Evolutionary conservation across 2,329 filamentous ascomycete species (phyloP).

Genomic region (Parastagonospora avenae): DNA sequence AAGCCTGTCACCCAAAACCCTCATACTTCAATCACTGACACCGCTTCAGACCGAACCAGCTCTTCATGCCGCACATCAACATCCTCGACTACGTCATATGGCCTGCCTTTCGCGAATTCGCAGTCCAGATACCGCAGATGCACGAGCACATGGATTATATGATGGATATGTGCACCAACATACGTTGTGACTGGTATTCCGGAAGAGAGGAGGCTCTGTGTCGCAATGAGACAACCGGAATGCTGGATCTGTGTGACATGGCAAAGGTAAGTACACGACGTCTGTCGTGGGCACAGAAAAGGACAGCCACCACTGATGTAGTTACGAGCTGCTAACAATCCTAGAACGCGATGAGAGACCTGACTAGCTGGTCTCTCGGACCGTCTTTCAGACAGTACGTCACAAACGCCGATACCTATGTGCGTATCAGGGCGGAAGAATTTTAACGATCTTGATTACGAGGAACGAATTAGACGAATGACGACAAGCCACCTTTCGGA

Average conservation of each 20-base stretch:
- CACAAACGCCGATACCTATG: constrained; percentile 30
- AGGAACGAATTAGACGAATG: background rate
- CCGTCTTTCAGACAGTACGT: constrained; percentile 30
- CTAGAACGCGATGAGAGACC: constrained; percentile 11
- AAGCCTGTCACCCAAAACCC: background rate
- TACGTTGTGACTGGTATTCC: constrained; percentile 26
- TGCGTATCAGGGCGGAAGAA: constrained; percentile 23
- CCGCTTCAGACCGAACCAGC: constrained; percentile 24
- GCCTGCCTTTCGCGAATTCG: constrained; percentile 32
- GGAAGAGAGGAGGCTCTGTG: constrained; percentile 12
- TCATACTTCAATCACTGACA: background rate
- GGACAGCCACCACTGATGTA: background rate
- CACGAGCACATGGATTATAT: constrained; percentile 32
- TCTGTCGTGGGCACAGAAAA: background rate
- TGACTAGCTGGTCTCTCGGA: constrained; percentile 27
- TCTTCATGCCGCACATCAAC: constrained; percentile 33
- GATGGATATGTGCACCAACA: constrained; percentile 23
- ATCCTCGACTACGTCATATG: constrained; percentile 28
- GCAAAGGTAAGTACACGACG: constrained; percentile 14
- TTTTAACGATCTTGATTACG: constrained; percentile 5
- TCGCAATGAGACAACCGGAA: constrained; percentile 15
- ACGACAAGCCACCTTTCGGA: no score
- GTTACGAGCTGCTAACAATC: background rate
- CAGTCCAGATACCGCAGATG: constrained; percentile 30
- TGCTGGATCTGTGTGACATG: constrained; percentile 17